Conservation (phyloP, 306 rosid genomes). For the Mimosa bimucronata region DNA sequence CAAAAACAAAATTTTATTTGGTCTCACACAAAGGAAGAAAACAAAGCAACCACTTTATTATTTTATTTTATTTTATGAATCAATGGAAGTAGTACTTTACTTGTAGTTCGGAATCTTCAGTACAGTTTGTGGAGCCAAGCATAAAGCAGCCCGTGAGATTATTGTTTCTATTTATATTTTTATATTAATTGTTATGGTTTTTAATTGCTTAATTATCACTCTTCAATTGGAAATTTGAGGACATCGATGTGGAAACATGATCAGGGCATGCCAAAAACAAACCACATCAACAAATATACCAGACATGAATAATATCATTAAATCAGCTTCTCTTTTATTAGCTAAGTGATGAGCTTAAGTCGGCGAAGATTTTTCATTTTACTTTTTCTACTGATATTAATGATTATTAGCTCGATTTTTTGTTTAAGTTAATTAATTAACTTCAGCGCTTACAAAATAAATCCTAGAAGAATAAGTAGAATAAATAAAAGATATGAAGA, state of each 20-base stretch:
- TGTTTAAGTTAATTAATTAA: not conserved
- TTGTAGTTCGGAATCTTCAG: slow-evolving; percentile 47
- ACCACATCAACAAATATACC: slow-evolving; percentile 25
- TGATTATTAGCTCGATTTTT: not conserved
- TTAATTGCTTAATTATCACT: not conserved
- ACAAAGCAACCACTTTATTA: slow-evolving; percentile 1
- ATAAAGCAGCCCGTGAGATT: slow-evolving; percentile 32
- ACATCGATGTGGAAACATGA: slow-evolving; percentile 29
- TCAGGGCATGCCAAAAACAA: slow-evolving; percentile 16
- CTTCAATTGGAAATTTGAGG: slow-evolving; percentile 31
- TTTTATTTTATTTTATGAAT: not conserved
- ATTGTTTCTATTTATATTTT: slow-evolving; percentile 15
- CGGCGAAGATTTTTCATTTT: no score
- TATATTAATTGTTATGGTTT: not conserved
- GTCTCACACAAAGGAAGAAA: slow-evolving; percentile 25
- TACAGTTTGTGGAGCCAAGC: slow-evolving; percentile 50
- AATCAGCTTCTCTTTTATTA: not conserved
- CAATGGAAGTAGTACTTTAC: slow-evolving; percentile 33
- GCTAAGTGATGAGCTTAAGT: not conserved
- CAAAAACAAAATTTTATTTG: not conserved
- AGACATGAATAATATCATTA: slow-evolving; percentile 2
- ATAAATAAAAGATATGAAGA: not conserved
- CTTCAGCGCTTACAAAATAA: not conserved
- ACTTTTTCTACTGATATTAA: not conserved
- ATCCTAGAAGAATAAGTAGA: not conserved